Conservation (phyloP, 805 yeast genomes). For the Candida orba region DNA sequence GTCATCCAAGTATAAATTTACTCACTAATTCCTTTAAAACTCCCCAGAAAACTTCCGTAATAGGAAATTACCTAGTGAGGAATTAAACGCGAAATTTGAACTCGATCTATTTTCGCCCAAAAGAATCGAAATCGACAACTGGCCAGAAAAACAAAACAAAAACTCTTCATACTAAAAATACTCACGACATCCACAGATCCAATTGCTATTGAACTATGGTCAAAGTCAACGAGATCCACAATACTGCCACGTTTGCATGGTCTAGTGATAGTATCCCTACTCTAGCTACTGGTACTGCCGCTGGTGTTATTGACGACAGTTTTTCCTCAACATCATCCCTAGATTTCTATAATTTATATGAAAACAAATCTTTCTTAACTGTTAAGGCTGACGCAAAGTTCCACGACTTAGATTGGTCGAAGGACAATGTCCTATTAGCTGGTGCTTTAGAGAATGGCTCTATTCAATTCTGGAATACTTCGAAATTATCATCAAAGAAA, state of each 20-base stretch:
- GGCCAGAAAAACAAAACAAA: constrained; percentile 3
- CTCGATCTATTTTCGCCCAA: neutral
- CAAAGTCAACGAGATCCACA: constrained; percentile 72
- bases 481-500: constrained; percentile 36
- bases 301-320: constrained; percentile 89
- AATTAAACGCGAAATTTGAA: constrained; percentile 1
- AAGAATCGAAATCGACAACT: neutral
- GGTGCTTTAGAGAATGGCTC: constrained; percentile 86
- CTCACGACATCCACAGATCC: neutral
- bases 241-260: constrained; percentile 97
- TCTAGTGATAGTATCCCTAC: constrained; percentile 67
- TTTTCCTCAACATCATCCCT: constrained; percentile 74
- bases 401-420: constrained; percentile 81
- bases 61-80: neutral
- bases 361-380: constrained; percentile 34
- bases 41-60: neutral
- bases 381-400: constrained; percentile 53
- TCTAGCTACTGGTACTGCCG: constrained; percentile 87
- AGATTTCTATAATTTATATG: constrained; percentile 65
- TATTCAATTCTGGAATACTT: constrained; percentile 71
- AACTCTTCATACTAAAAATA: neutral
- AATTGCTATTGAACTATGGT: constrained; percentile 38
- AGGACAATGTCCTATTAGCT: constrained; percentile 57
- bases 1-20: too few relatives aligned
- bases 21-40: neutral